Base-by-base conservation (phyloP, 805 yeast species). In the Wickerhamiella sergipiensis region DNA sequence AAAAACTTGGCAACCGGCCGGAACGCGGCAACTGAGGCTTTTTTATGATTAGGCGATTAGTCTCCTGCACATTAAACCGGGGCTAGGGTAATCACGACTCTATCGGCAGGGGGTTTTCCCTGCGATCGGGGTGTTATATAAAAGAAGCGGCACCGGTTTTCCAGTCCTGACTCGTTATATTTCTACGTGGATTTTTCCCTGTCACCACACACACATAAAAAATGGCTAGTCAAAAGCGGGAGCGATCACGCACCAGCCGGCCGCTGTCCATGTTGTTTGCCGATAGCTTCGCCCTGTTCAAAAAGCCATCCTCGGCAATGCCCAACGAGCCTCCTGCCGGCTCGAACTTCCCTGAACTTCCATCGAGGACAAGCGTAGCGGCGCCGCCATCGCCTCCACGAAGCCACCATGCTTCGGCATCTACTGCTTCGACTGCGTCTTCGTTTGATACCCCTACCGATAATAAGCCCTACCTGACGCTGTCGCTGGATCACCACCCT, bases 241-340 rank as follows among this genome's bases (percentile, higher is more conserved):
- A 36, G 2, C 17, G 19, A 36, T 36, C 40, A 10, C 43, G 53
- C 47, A 51, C 54, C 49, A 46, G 57, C 24, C 52, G 59, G 18
- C 57, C 57, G 8, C 52, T 57, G 6, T 54, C 59, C 12, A 52
- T 49, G 52, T 48, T 54, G 2, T 45, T 57, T 12, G 52, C 57
- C 17, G 60, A 57, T 38, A 51, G 55, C 22, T 53, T 56, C 12
- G 47, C 48, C 31, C 33, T 52, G 44, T 51, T 52, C 53, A 33
- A 40, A 21, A 50, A 48, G 33, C 19, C 43, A 3, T 18, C 24
- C 24, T 12, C 22, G 43, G 22, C 43, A 2, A 18, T 19, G 4
- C 19, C 45, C 49, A 39, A 13, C 6, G 19, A 6, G 18, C 7
- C 43, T 7, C 42, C 21, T 18, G 24, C 43, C 4, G 43, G 4